A percentile compares a stretch with the other conserved stretches of the same genome.
Evolutionary conservation across 306 rosid species (phyloP).

Genomic region (Quillaja saponaria): DNA sequence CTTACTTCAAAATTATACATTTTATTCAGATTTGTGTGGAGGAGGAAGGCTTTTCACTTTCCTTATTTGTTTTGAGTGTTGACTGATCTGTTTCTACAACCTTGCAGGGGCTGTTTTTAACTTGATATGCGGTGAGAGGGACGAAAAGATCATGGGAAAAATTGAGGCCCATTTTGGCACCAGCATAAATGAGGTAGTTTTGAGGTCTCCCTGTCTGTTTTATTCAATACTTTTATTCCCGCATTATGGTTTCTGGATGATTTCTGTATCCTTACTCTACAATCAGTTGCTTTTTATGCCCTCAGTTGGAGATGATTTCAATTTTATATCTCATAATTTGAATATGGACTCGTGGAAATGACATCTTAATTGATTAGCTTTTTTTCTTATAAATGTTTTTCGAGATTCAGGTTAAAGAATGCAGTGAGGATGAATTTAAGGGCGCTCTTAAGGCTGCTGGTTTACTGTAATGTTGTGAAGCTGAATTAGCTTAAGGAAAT

Average conservation of each 20-base stretch:
- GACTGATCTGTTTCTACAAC: constrained; percentile 16
- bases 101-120: constrained; percentile 61
- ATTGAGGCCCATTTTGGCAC: constrained; percentile 54
- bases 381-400: not conserved
- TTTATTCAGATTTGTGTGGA: not conserved
- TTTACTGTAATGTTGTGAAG: constrained; percentile 34
- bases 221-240: not conserved
- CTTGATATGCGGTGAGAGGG: constrained; percentile 47
- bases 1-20: not conserved
- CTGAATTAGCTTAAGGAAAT: constrained; percentile 12
- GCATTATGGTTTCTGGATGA: not conserved
- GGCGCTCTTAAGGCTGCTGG: constrained; percentile 66
- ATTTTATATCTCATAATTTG: constrained; percentile 15
- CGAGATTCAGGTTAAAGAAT: constrained; percentile 33
- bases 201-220: not conserved
- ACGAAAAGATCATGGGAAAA: constrained; percentile 40
- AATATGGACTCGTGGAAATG: constrained; percentile 3
- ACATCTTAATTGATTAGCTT: constrained; percentile 14
- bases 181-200: constrained; percentile 45
- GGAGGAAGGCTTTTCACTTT: not conserved
- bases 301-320: not conserved
- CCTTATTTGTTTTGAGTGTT: too few relatives aligned
- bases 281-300: not conserved
- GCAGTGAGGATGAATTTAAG: constrained; percentile 47
- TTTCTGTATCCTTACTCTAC: not conserved